A percentile compares a stretch with the other conserved stretches of the same genome.
Conservation (phyloP, 768 basidiomycete species). For the Coprinopsis sp. region DNA sequence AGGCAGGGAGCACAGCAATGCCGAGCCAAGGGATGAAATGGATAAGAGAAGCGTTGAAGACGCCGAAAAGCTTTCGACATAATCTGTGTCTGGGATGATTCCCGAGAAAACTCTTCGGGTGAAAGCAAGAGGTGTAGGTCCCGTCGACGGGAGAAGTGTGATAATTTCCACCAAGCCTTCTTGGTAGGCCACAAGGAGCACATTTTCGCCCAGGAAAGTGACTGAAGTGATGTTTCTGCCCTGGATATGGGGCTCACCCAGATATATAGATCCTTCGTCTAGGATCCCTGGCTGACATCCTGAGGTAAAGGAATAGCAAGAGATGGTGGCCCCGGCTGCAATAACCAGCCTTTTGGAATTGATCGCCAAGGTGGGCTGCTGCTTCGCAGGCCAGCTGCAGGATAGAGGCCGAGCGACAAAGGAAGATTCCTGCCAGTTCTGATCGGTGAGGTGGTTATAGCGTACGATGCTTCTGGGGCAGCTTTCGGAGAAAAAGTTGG, state of each 20-base stretch:
- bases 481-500: constrained; percentile 41
- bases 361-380: constrained; percentile 54
- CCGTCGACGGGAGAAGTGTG: constrained; percentile 17
- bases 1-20: constrained; percentile 17
- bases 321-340: constrained; percentile 53
- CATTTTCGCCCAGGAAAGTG: constrained; percentile 42
- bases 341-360: constrained; percentile 53
- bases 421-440: constrained; percentile 42
- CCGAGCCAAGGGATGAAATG: constrained; percentile 53
- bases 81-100: constrained; percentile 40
- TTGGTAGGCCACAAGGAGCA: constrained; percentile 52
- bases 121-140: constrained; percentile 16
- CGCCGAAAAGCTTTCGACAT: constrained; percentile 54
- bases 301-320: constrained; percentile 47
- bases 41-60: constrained; percentile 44
- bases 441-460: constrained; percentile 51
- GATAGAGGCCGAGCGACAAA: constrained; percentile 67
- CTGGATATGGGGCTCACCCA: constrained; percentile 29
- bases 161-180: constrained; percentile 55
- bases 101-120: constrained; percentile 19
- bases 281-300: constrained; percentile 37
- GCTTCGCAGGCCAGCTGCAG: constrained; percentile 50
- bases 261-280: constrained; percentile 41
- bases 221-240: constrained; percentile 53
- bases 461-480: constrained; percentile 36